Base-by-base conservation (phyloP, 305 asterid genomes). In the Solanum chacoense region DNA sequence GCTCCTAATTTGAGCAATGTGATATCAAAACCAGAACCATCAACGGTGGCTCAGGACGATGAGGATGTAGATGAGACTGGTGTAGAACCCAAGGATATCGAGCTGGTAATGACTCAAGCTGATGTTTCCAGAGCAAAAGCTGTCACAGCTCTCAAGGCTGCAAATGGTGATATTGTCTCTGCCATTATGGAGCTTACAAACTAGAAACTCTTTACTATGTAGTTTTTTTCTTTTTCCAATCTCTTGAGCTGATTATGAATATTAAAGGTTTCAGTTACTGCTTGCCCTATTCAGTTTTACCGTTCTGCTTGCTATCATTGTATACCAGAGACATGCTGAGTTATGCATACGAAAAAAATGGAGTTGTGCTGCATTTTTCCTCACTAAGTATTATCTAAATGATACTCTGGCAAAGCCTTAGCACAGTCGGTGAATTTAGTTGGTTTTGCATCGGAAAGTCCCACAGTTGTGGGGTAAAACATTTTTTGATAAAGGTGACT, bases 101-200 rank as follows among this genome's bases (percentile, higher is more conserved):
- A 92, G 89, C 88, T 92, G 92, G 93, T 92, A 35, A 92, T 92
- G 93, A 92, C 93, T 31, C 93, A 92, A 75, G 93, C 93, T 65
- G 92, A 90, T 3, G 93, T 92, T 38, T 85, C 93, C 34, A 90
- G 91, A 88, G 24, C 91, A 3, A 92, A 91, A 85, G 88, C 91
- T 29, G 93, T 91, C 63, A 92, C 79, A 81, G 93, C 92, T 86
- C 92, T 92, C 55, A 90, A 92, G 87, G 87, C 87, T 87, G 88
- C 92, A n/a, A 85, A 89, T 89, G 94, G 92, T 83, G 94, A 91
- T 84, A 92, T 92, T 35, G 93, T 92, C 86, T 88, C 93, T 79
- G 94, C 93, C 59, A 92, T 92, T 42, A 92, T 92, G 94, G 93
- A 91, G 88, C 85, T 91, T 88, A 92, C 94, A 84, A 92, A 76